phyloP scores from a whole-genome alignment of 106 monocot genomes.

The Triglochin maritima region DNA sequence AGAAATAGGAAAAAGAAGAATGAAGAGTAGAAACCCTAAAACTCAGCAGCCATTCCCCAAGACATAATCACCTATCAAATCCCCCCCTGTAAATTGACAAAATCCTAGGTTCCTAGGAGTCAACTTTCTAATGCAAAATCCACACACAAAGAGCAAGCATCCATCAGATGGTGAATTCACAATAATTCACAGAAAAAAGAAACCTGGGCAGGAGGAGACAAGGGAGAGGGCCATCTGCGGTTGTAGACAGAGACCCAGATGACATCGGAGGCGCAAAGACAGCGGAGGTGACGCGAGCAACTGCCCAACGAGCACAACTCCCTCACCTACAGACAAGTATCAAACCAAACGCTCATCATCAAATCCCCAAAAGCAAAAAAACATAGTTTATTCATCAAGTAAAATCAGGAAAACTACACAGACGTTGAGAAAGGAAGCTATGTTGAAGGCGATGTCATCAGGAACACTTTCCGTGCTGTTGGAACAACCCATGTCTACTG shows the following conservation, averaged over 20 bases:
- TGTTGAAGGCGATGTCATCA: slow-evolving; percentile 37
- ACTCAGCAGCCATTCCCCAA: not conserved
- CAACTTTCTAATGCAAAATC: too few species aligned
- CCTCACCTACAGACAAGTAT: slow-evolving; percentile 11
- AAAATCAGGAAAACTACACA: not conserved
- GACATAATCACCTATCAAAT: not conserved
- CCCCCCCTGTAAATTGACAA: not conserved
- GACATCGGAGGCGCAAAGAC: slow-evolving; percentile 44
- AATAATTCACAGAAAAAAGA: too few species aligned
- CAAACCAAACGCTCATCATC: not conserved
- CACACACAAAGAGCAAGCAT: too few species aligned
- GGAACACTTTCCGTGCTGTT: slow-evolving; percentile 12
- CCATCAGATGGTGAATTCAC: too few species aligned
- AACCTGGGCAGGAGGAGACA: not conserved
- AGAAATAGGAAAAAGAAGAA: too few species aligned
- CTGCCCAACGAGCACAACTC: slow-evolving; percentile 70
- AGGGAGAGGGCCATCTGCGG: slow-evolving; percentile 41
- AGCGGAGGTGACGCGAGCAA: slow-evolving; percentile 53
- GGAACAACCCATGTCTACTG: too few species aligned
- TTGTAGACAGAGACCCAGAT: slow-evolving; percentile 45
- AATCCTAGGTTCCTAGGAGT: not conserved
- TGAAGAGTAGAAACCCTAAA: too few species aligned
- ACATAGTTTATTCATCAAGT: not conserved
- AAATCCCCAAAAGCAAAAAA: not conserved
- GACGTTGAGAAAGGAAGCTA: slow-evolving; percentile 50